Conservation (phyloP, 192 early-diverging fungal species). For the Gaertneriomyces semiglobifer region DNA sequence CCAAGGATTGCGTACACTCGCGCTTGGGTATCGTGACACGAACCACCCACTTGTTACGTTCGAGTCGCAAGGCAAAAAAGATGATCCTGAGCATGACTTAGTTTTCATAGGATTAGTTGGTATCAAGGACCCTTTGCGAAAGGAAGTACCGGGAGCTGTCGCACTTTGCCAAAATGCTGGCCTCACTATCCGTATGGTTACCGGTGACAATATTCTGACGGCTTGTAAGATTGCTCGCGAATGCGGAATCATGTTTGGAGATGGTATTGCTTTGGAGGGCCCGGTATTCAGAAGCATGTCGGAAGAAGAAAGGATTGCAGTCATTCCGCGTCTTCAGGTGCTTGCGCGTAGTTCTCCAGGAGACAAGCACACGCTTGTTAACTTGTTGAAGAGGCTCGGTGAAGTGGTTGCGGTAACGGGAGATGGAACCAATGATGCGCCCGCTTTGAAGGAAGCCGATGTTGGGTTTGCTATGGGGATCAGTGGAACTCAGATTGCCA, state of each 20-base stretch:
- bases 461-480: conserved; percentile 65
- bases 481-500: conserved; percentile 59
- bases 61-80: conserved; percentile 31
- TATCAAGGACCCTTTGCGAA: conserved; percentile 60
- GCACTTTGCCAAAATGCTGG: conserved; percentile 52
- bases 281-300: conserved; percentile 54
- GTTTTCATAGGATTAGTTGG: conserved; percentile 52
- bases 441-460: conserved; percentile 57
- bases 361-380: conserved; percentile 56
- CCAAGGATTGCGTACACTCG: conserved; percentile 55
- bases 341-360: conserved; percentile 50
- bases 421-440: conserved; percentile 62
- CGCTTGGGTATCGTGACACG: conserved; percentile 51
- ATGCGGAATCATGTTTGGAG: conserved; percentile 50
- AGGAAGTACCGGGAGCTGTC: conserved; percentile 57
- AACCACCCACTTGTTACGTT: conserved; percentile 36
- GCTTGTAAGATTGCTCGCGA: conserved; percentile 59
- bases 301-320: conserved; percentile 44
- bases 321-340: conserved; percentile 53
- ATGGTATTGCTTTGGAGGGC: conserved; percentile 57
- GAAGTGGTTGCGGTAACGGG: conserved; percentile 64
- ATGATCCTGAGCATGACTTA: conserved; percentile 51
- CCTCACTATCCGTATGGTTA: conserved; percentile 56
- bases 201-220: conserved; percentile 61
- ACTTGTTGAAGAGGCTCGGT: conserved; percentile 48